Conservation (phyloP, 768 basidiomycete genomes). For the Rhizopogon vulgaris region DNA sequence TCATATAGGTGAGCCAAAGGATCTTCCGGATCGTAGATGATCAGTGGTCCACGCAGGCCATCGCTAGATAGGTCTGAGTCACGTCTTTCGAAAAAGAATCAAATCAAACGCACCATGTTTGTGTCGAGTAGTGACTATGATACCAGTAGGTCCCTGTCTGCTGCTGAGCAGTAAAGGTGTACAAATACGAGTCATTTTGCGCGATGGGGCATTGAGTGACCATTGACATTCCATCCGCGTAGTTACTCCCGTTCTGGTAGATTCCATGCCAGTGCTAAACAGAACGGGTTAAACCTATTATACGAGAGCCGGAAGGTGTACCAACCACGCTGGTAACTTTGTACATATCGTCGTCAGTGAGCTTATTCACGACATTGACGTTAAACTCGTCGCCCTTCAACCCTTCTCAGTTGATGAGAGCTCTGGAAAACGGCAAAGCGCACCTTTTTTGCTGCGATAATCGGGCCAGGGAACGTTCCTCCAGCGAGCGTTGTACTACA, state of each 20-base stretch:
- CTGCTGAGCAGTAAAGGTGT: slow-evolving; percentile 24
- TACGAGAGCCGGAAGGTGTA: neutral
- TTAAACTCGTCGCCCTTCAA: slow-evolving; percentile 11
- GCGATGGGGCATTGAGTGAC: slow-evolving; percentile 37
- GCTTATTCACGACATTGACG: slow-evolving; percentile 10
- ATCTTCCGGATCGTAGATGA: slow-evolving; percentile 17
- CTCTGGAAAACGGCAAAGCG: neutral
- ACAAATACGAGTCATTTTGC: slow-evolving; percentile 27
- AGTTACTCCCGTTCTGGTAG: slow-evolving; percentile 15
- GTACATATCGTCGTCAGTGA: slow-evolving; percentile 15
- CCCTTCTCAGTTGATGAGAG: neutral
- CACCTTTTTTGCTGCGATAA: neutral
- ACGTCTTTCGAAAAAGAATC: slow-evolving; percentile 15
- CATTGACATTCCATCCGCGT: slow-evolving; percentile 26
- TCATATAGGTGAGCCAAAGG: slow-evolving; percentile 11
- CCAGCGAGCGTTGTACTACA: neutral
- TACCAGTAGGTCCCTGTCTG: slow-evolving; percentile 37
- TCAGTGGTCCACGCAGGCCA: slow-evolving; percentile 6
- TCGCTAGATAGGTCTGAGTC: slow-evolving; percentile 28
- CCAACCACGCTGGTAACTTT: slow-evolving; percentile 14
- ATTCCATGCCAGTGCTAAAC: slow-evolving; percentile 22
- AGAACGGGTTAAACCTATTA: neutral
- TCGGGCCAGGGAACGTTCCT: neutral
- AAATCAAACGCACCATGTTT: slow-evolving; percentile 6
- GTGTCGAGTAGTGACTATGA: slow-evolving; percentile 14